Evolutionary conservation across 1,139 yeast genomes (phyloP).

Genomic region (Saccharomyces hybrid): DNA sequence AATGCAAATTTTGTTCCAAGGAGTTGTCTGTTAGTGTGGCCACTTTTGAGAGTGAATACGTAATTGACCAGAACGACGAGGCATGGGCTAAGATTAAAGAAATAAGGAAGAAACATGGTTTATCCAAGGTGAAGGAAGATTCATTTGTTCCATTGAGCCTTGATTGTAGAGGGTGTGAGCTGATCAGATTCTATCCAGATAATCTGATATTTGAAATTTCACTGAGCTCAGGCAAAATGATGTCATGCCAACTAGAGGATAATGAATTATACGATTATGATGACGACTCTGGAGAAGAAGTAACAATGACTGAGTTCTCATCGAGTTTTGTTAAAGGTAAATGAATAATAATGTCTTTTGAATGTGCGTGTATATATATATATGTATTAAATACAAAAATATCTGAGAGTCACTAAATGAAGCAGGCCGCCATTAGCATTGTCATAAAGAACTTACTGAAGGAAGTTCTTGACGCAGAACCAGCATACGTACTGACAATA

Average conservation of each 20-base stretch:
- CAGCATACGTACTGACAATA: slow-evolving; percentile 6
- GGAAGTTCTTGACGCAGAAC: slow-evolving; percentile 1
- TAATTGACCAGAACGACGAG: slow-evolving; percentile 7
- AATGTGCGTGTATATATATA: background rate
- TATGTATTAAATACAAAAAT: background rate
- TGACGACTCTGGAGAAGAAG: slow-evolving; percentile 74
- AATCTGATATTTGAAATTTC: slow-evolving; percentile 20
- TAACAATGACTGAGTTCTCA: slow-evolving; percentile 62
- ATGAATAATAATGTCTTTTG: slow-evolving; percentile 7
- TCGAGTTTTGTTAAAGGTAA: slow-evolving; percentile 46
- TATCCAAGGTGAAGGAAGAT: slow-evolving; percentile 31
- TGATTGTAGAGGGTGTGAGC: slow-evolving; percentile 81
- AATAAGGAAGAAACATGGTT: slow-evolving; percentile 24
- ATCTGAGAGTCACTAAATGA: background rate
- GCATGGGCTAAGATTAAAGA: slow-evolving; percentile 16
- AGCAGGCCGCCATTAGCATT: background rate
- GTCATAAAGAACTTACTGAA: background rate
- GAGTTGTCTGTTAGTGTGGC: slow-evolving; percentile 25
- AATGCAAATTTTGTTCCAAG: slow-evolving; percentile 43
- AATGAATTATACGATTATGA: slow-evolving; percentile 95
- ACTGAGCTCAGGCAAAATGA: slow-evolving; percentile 22
- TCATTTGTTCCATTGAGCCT: slow-evolving; percentile 51
- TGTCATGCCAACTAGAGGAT: slow-evolving; percentile 54
- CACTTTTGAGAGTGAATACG: slow-evolving; percentile 22
- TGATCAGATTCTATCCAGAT: slow-evolving; percentile 57